Base-by-base conservation (phyloP, 352 stramenopile genomes). In the Pythium phragmitis region DNA sequence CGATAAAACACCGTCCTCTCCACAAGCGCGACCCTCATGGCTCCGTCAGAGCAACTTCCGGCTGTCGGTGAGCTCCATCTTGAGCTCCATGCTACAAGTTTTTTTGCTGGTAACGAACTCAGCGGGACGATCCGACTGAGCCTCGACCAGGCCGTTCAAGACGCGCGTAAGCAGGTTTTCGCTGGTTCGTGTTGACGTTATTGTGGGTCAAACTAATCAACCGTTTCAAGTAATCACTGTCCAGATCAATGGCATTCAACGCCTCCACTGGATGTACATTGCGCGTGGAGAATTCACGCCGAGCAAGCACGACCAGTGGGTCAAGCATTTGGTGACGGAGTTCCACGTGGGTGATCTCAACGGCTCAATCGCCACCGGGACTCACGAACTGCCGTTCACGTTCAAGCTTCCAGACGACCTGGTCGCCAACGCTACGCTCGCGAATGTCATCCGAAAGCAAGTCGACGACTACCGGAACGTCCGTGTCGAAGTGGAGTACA, bases 321-420 rank as follows among this genome's bases (percentile, higher is more conserved):
- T 17, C 42, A 48, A 48, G 13, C 42, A 48, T 21, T 17, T 48
- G 12, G 2, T 23, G 4, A 23, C 42, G 21, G 43, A n/a, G 51
- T 58, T 58, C 21, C 47, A 34, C n/a, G n/a, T 58, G n/a, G 51
- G 36, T n/a, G 34, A 33, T n/a, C 36, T 48, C 11, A 58, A 58
- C n/a, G 51, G 51, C 14, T 9, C 34, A 12, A 21, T 58, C 9
- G 8, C 51, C 36, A 34, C 8, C 34, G 51, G 51, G 16, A 30
- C 43, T 0, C 51, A 58, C 36, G 51, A 58, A 4, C 34, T 58
- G n/a, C 51, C 51, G 1, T 58, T 58, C 12, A 37, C 51, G 19
- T 48, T 58, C 36, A 23, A 58, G 51, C 19, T 58, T 1, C 51
- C 51, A 12, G 36, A 4, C 28, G 51, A 58, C n/a, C 7, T 58